phyloP scores from a whole-genome alignment of 2,329 filamentous ascomycete genomes.

The Fusarium lyarnte region DNA sequence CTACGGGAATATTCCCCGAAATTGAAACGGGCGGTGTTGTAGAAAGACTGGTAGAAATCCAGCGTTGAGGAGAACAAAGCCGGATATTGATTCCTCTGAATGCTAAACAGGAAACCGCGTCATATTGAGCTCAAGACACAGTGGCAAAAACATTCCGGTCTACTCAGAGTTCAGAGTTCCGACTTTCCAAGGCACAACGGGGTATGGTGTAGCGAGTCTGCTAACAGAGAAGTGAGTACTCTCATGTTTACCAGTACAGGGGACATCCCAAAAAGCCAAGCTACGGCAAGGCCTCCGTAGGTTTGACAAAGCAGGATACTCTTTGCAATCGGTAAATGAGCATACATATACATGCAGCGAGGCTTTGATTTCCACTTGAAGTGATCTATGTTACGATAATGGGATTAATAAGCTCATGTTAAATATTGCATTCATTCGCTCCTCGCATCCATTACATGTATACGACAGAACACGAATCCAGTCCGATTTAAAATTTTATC shows the following conservation, averaged over 20 bases:
- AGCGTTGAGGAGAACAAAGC: not conserved
- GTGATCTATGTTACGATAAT: not conserved
- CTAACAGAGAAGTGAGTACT: not conserved
- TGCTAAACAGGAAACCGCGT: not conserved
- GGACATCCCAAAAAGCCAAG: too few species aligned
- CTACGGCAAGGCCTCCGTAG: too few species aligned
- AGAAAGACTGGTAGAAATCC: not conserved
- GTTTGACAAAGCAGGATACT: slow-evolving; percentile 7
- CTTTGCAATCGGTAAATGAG: not conserved
- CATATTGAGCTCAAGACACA: not conserved
- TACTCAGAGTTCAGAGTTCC: not conserved
- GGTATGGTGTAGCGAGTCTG: not conserved
- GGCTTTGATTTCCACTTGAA: not conserved
- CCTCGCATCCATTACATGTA: not conserved
- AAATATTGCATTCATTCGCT: not conserved
- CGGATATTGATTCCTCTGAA: not conserved
- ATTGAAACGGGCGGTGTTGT: too few species aligned
- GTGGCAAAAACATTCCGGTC: not conserved
- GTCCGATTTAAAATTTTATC: not conserved
- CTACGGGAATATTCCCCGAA: not conserved
- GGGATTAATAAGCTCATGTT: not conserved
- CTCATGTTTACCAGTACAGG: not conserved
- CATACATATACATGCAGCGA: not conserved
- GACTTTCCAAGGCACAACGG: not conserved
- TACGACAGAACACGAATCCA: not conserved